These are phyloP conservation scores for Elongisporangium senticosum DNA, from an alignment of 352 stramenopile genomes.

Conservation along the genomic window DNA sequence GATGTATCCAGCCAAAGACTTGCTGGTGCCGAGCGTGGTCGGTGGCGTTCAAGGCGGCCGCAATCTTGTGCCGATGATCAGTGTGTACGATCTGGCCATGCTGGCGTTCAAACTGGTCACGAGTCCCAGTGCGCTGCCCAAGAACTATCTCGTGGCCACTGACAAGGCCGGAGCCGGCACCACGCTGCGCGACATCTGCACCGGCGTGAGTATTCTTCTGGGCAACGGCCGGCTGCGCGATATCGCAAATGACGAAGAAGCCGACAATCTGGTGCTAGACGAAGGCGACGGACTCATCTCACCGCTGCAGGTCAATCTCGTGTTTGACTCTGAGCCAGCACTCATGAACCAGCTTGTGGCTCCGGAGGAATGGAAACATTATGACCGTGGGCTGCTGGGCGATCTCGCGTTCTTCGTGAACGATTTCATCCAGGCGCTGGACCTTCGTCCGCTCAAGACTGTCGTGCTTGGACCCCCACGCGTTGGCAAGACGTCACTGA, in stretches of 20 bases:
- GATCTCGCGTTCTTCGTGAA: slow-evolving; percentile 60
- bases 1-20: slow-evolving; percentile 45
- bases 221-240: slow-evolving; percentile 43
- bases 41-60: slow-evolving; percentile 28
- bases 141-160: slow-evolving; percentile 64
- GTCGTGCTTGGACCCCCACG: slow-evolving; percentile 66
- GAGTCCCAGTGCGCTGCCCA: slow-evolving; percentile 20
- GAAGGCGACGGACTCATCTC: slow-evolving; percentile 50
- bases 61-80: slow-evolving; percentile 82
- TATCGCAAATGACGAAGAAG: slow-evolving; percentile 30
- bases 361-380: slow-evolving; percentile 63
- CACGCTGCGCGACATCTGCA: slow-evolving; percentile 58
- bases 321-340: slow-evolving; percentile 51
- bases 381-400: slow-evolving; percentile 47
- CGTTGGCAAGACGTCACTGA: slow-evolving; percentile 59
- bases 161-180: slow-evolving; percentile 47
- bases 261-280: slow-evolving; percentile 49
- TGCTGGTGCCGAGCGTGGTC: slow-evolving; percentile 56
- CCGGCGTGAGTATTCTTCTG: slow-evolving; percentile 51
- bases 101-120: slow-evolving; percentile 41
- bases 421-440: slow-evolving; percentile 73
- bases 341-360: slow-evolving; percentile 52
- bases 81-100: slow-evolving; percentile 72
- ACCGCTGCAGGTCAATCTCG: slow-evolving; percentile 66
- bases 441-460: slow-evolving; percentile 63